Conservation (phyloP, 768 basidiomycete genomes). For the Collybiopsis luxurians region DNA sequence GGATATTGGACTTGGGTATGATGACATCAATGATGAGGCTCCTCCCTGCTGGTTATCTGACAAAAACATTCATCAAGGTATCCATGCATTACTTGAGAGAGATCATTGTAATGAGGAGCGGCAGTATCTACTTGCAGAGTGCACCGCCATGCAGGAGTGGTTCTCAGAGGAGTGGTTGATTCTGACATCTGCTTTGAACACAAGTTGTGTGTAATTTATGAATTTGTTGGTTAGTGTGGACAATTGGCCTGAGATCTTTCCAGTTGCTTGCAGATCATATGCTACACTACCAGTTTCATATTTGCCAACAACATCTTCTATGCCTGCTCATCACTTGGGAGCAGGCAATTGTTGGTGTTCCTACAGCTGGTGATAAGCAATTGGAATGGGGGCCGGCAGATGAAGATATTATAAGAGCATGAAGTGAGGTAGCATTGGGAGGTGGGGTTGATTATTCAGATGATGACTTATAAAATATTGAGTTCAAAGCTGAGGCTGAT, state of each 20-base stretch:
- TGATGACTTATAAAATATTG: too few relatives aligned
- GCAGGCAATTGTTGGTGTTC: too few relatives aligned
- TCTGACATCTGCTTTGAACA: neutral
- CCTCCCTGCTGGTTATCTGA: constrained; percentile 19
- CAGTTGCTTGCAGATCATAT: neutral
- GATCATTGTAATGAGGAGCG: constrained; percentile 16
- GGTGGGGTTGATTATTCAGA: too few relatives aligned
- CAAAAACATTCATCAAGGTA: constrained; percentile 15
- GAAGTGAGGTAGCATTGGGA: too few relatives aligned
- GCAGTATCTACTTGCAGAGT: neutral
- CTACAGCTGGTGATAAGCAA: too few relatives aligned
- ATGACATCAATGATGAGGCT: constrained; percentile 12
- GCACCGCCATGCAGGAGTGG: constrained; percentile 17
- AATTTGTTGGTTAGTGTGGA: neutral
- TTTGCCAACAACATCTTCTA: neutral
- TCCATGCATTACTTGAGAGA: constrained; percentile 13
- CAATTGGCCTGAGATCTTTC: neutral
- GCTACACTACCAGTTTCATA: neutral
- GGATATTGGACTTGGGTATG: constrained; percentile 20
- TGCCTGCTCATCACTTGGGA: neutral
- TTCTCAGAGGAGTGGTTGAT: constrained; percentile 13
- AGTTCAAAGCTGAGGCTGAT: too few relatives aligned
- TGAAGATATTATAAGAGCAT: too few relatives aligned
- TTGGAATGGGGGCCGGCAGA: too few relatives aligned
- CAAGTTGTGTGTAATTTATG: neutral